A percentile compares a stretch with the other conserved stretches of the same genome.
phyloP scores from a whole-genome alignment of 768 basidiomycete genomes.

The Trametes maxima region DNA sequence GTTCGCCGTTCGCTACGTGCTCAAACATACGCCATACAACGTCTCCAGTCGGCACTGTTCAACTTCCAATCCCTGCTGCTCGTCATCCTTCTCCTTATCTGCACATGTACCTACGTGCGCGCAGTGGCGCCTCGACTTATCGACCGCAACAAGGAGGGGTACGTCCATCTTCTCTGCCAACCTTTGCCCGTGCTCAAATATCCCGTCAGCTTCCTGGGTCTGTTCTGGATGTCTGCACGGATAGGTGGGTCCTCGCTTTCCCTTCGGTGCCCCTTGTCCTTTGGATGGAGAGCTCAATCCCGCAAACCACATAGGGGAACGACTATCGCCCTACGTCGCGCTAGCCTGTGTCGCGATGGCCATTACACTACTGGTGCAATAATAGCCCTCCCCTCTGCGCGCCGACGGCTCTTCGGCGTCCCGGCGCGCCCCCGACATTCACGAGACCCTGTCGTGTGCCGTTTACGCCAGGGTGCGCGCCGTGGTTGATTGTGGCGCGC shows the following conservation, averaged over 20 bases:
- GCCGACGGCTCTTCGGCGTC: background rate
- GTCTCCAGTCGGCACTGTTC: slow-evolving; percentile 86
- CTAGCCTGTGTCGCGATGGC: slow-evolving; percentile 95
- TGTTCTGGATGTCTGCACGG: slow-evolving; percentile 94
- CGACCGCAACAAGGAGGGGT: slow-evolving; percentile 96
- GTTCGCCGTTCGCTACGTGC: background rate
- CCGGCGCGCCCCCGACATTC: background rate
- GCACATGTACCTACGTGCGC: slow-evolving; percentile 96
- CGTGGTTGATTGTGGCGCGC: background rate
- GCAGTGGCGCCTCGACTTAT: slow-evolving; percentile 87
- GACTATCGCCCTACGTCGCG: slow-evolving; percentile 94
- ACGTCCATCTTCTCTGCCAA: slow-evolving; percentile 14
- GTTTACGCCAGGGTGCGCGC: background rate
- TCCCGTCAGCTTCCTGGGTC: slow-evolving; percentile 72
- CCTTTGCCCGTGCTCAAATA: background rate
- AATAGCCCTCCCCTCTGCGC: slow-evolving; percentile 31
- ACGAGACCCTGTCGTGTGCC: background rate
- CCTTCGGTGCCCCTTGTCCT: background rate
- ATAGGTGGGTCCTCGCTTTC: slow-evolving; percentile 63
- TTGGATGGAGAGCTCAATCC: background rate
- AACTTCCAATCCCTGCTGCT: slow-evolving; percentile 96
- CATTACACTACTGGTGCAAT: slow-evolving; percentile 59
- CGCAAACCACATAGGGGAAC: slow-evolving; percentile 63
- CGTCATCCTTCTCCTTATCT: slow-evolving; percentile 90
- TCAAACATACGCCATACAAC: background rate